Evolutionary conservation across 495 filamentous ascomycete species (phyloP).

Genomic region (Trichoderma orchidacearum): DNA sequence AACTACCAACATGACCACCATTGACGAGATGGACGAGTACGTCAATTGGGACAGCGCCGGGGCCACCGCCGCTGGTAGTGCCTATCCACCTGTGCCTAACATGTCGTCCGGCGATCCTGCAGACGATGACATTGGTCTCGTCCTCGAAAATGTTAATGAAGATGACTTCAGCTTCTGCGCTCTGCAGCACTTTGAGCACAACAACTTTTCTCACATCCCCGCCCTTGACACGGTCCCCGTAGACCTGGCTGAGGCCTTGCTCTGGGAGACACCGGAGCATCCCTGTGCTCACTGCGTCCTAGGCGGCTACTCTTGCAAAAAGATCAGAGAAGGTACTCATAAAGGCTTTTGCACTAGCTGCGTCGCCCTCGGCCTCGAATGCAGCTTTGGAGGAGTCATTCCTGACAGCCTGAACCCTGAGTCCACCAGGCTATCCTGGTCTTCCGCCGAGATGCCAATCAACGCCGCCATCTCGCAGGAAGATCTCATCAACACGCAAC

Average conservation of each 20-base stretch:
- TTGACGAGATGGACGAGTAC: constrained; percentile 25
- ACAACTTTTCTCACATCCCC: constrained; percentile 9
- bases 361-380: constrained; percentile 57
- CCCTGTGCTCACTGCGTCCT: constrained; percentile 61
- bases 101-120: not conserved
- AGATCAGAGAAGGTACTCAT: constrained; percentile 52
- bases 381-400: constrained; percentile 42
- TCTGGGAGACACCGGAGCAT: constrained; percentile 23
- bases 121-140: constrained; percentile 13
- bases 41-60: constrained; percentile 33
- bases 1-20: constrained; percentile 17
- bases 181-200: constrained; percentile 27
- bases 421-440: constrained; percentile 20
- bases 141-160: constrained; percentile 27
- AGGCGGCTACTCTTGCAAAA: constrained; percentile 62
- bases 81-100: not conserved
- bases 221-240: constrained; percentile 6
- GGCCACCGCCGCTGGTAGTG: not conserved
- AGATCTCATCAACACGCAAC: constrained; percentile 20
- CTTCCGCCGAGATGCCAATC: constrained; percentile 28
- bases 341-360: constrained; percentile 64
- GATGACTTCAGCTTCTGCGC: constrained; percentile 39
- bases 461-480: constrained; percentile 31
- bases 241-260: constrained; percentile 2
- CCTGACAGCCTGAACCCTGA: constrained; percentile 5